phyloP scores from a whole-genome alignment of 2,329 filamentous ascomycete genomes.

The Cylindrodendrum hubeiense region DNA sequence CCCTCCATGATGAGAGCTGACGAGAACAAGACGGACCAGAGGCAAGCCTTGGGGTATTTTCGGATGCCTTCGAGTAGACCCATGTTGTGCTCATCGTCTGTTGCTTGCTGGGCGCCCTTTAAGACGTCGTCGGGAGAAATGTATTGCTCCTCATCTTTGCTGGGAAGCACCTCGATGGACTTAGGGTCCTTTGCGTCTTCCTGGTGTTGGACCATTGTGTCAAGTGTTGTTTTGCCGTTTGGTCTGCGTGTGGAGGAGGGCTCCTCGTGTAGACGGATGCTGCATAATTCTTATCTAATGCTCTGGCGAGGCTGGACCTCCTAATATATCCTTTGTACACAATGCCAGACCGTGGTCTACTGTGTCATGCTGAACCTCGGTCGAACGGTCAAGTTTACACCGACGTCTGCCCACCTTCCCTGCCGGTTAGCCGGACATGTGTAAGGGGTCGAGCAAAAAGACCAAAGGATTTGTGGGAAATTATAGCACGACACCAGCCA shows the following conservation, averaged over 20 bases:
- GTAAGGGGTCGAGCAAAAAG: too few species aligned
- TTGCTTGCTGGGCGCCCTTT: conserved; percentile 33
- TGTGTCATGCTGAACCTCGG: neutral
- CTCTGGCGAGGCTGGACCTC: neutral
- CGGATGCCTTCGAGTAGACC: conserved; percentile 50
- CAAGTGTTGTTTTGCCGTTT: neutral
- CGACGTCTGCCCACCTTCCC: neutral
- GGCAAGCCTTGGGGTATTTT: conserved; percentile 52
- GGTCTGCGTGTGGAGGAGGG: neutral
- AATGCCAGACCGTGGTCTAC: neutral
- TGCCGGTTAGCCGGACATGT: neutral
- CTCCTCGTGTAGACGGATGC: neutral
- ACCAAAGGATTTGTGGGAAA: conserved; percentile 11
- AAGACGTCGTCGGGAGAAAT: conserved; percentile 25
- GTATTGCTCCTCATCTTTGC: conserved; percentile 29
- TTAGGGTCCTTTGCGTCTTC: conserved; percentile 32
- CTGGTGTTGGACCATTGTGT: conserved; percentile 29
- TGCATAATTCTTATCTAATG: too few species aligned
- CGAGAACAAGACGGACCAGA: conserved; percentile 53
- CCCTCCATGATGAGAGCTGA: conserved; percentile 55
- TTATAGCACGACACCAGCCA: neutral
- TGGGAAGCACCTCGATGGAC: conserved; percentile 11
- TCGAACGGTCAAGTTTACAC: conserved; percentile 4
- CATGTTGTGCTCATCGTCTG: conserved; percentile 46
- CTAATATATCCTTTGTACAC: neutral